Percentiles rank a stretch among this genome's conserved stretches.
Evolutionary conservation across 176 grass and related monocot genomes (phyloP).

Genomic region (Oryza glaberrima): DNA sequence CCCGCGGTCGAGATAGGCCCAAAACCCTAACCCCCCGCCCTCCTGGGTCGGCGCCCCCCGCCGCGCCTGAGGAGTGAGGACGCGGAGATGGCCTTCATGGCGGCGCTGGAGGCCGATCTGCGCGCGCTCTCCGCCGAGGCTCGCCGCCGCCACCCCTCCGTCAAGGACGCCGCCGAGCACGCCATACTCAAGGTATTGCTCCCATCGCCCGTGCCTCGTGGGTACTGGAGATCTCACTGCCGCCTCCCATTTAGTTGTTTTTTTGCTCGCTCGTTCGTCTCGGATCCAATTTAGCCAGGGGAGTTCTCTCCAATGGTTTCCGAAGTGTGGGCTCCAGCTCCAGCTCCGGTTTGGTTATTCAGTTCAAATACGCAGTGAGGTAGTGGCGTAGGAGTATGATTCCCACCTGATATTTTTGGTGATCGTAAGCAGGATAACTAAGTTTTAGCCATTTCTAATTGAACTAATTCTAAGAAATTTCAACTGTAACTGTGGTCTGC

Average conservation of each 20-base stretch:
- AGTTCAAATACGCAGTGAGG: conserved; percentile 22
- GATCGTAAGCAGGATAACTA: conserved; percentile 19
- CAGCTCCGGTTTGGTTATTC: conserved; percentile 9
- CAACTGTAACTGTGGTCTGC: conserved; percentile 6
- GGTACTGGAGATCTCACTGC: neutral
- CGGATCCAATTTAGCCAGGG: conserved; percentile 30
- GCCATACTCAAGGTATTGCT: conserved; percentile 76
- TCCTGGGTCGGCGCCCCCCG: neutral
- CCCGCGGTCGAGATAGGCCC: neutral
- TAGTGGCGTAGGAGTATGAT: conserved; percentile 30
- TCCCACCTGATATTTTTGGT: conserved; percentile 26
- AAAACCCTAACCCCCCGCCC: conserved; percentile 46
- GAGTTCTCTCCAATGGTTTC: neutral
- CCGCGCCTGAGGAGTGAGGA: neutral
- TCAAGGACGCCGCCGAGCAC: conserved; percentile 92
- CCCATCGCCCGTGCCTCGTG: neutral
- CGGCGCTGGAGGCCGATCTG: conserved; percentile 95
- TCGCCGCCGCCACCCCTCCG: conserved; percentile 83
- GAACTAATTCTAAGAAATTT: neutral
- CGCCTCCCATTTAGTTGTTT: conserved; percentile 32
- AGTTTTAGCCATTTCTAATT: conserved; percentile 22
- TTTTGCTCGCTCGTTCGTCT: conserved; percentile 7
- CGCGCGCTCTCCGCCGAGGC: conserved; percentile 96
- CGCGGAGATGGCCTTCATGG: conserved; percentile 83
- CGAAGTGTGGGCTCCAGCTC: neutral